A percentile compares a stretch with the other conserved stretches of the same genome.
Evolutionary conservation across 1,139 yeast genomes (phyloP).

Genomic region (Protomyces lactucae-debilis): DNA sequence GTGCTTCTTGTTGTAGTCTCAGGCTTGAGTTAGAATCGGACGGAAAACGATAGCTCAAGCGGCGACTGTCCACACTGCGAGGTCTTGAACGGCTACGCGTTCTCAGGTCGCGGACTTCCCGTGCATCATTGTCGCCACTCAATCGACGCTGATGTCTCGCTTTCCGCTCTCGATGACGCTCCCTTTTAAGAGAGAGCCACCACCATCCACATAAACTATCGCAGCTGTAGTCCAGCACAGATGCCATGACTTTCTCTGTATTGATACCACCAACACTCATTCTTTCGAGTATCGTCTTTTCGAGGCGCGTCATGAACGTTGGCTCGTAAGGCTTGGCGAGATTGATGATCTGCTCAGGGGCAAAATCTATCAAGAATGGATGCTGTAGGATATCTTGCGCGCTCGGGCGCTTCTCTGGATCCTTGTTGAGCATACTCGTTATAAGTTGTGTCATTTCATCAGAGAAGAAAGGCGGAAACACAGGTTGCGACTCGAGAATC

Average conservation of each 20-base stretch:
- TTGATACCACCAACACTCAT: conserved; percentile 65
- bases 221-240: conserved; percentile 59
- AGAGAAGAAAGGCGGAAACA: conserved; percentile 44
- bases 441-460: conserved; percentile 48
- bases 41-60: background rate
- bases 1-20: background rate
- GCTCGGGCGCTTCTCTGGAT: conserved; percentile 62
- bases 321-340: conserved; percentile 44
- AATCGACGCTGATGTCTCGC: background rate
- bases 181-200: conserved; percentile 66
- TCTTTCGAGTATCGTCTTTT: conserved; percentile 59
- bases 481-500: conserved; percentile 65
- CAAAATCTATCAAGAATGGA: conserved; percentile 55
- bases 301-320: conserved; percentile 57
- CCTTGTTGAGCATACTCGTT: conserved; percentile 55
- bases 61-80: background rate
- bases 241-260: conserved; percentile 55
- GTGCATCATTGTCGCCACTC: background rate
- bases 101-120: background rate
- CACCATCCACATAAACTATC: conserved; percentile 82
- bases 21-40: background rate
- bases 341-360: conserved; percentile 44
- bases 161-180: conserved; percentile 38
- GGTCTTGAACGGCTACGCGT: background rate
- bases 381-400: conserved; percentile 57